Base-by-base conservation (phyloP, 768 basidiomycete genomes). In the Hygrocybe coccinea region DNA sequence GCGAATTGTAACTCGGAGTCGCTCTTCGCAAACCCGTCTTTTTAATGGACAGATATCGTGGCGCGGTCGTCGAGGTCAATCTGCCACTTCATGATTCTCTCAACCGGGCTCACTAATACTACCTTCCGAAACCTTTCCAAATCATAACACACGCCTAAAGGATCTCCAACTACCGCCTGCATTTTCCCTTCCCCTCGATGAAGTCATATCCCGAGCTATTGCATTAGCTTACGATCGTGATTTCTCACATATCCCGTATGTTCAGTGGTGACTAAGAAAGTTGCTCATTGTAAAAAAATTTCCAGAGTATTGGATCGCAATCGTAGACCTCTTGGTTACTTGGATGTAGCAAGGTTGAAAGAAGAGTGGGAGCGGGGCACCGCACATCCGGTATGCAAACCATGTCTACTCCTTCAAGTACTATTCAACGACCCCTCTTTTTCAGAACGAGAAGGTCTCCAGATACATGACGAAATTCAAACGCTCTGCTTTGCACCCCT, bases 171-270 rank as follows among this genome's bases (percentile, higher is more conserved):
- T 91, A 1, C 86, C 91, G 0, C 94, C 94, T 8, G 94, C 93
- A 0, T 95, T 95, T 68, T 82, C 87, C 14, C 76, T 95, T 2
- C 86, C 87, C 7, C 72, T 78, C 10, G 77, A 78, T 56, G 91
- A 91, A 64, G 77, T 82, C 17, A 84, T 95, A 55, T 78, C 81
- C 8, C 77, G 80, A 21, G 93, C 90, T 1, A 82, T 95, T 25
- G 91, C 91, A 62, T 79, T 88, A 22, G 94, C 93, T 0, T 95
- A 94, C 62, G 94, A 97, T 60, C 84, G 92, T 34, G 94, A 97
- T 67, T 97, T 95, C 71, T 92, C 92, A 15, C 86, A 95, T 62
- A 86, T 95, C 58, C 94, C 94, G 94, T 95, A 51, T 46, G 73
- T 59, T 63, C n/a, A n/a, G n/a, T n/a, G n/a, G n/a, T n/a, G n/a